Conservation (phyloP, 2,329 filamentous ascomycete genomes). For the Pseudogymnoascus sp. region DNA sequence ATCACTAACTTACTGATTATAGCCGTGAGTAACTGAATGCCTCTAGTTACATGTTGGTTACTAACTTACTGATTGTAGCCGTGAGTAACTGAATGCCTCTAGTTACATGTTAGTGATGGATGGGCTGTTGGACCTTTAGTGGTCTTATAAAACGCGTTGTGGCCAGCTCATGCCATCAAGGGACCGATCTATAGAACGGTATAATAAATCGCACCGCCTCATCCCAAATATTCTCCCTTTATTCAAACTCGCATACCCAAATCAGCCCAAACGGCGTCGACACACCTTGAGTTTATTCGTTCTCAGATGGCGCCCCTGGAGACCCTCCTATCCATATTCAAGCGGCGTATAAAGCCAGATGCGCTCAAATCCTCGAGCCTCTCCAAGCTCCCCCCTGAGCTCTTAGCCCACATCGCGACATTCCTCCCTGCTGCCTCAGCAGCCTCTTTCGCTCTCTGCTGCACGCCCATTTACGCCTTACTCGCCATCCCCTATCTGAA, state of each 20-base stretch:
- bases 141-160: neutral
- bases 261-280: too few species aligned
- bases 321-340: neutral
- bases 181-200: neutral
- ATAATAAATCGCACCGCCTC: neutral
- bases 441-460: neutral
- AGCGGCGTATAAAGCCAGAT: neutral
- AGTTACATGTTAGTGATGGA: constrained; percentile 41
- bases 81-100: constrained; percentile 17
- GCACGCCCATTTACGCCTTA: neutral
- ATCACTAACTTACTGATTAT: too few species aligned
- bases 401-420: neutral
- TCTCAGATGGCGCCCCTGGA: neutral
- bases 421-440: neutral
- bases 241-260: too few species aligned
- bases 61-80: neutral
- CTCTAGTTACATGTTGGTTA: too few species aligned
- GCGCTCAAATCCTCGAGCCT: neutral
- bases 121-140: neutral
- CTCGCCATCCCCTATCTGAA: neutral
- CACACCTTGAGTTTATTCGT: neutral
- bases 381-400: neutral
- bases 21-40: too few species aligned
- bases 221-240: too few species aligned
- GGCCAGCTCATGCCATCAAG: neutral